These are phyloP conservation scores for Imleria badia DNA, from an alignment of 768 basidiomycete genomes.

Conservation along the genomic window DNA sequence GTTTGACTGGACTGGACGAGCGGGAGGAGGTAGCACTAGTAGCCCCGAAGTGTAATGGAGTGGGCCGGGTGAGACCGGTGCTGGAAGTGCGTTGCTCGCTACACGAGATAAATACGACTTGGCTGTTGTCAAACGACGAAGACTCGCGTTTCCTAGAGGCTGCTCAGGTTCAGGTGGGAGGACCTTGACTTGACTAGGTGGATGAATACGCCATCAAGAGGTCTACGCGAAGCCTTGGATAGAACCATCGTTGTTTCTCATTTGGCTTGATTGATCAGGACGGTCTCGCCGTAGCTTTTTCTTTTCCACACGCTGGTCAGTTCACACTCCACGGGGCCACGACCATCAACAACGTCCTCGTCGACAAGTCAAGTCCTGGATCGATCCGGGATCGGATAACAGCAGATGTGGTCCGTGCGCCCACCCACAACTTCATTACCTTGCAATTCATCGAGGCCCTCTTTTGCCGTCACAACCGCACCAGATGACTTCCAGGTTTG, in stretches of 20 bases:
- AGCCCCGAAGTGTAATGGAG: conserved; percentile 37
- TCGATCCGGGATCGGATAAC: too few species aligned
- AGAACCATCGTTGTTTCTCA: conserved; percentile 95
- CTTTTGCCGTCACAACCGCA: too few species aligned
- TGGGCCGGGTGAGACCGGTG: conserved; percentile 40
- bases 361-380: too few species aligned
- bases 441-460: too few species aligned
- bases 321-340: too few species aligned
- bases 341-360: too few species aligned
- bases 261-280: conserved; percentile 66
- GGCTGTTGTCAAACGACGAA: neutral
- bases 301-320: too few species aligned
- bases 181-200: conserved; percentile 81
- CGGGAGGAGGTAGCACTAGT: conserved; percentile 47
- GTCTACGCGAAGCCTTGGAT: conserved; percentile 70
- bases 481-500: too few species aligned
- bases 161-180: conserved; percentile 32
- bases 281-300: too few species aligned
- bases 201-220: conserved; percentile 84
- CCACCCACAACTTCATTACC: too few species aligned
- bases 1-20: conserved; percentile 63
- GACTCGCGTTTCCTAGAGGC: conserved; percentile 25
- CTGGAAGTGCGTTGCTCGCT: conserved; percentile 54
- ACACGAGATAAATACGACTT: conserved; percentile 5
- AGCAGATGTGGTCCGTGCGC: too few species aligned